Conservation (phyloP, 129 eudicot genomes). For the Pulicaria dysenterica region DNA sequence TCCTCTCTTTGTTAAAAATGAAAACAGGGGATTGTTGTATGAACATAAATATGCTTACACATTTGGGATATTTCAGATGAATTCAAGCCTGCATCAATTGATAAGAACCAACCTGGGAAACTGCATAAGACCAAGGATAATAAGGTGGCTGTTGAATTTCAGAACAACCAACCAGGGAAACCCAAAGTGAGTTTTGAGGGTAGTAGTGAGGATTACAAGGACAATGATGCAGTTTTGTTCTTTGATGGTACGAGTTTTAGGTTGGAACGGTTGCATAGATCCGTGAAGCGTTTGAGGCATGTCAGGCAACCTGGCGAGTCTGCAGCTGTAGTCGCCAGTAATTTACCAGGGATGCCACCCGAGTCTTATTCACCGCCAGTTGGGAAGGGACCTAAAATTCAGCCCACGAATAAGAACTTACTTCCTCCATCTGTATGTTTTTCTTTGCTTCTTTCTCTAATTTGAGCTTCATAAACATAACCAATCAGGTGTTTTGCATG, state of each 20-base stretch:
- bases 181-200: constrained; percentile 86
- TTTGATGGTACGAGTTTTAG: constrained; percentile 84
- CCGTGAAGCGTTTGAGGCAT: constrained; percentile 83
- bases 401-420: constrained; percentile 49
- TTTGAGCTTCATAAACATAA: background rate
- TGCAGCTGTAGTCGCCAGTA: constrained; percentile 44
- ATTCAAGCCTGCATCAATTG: constrained; percentile 93
- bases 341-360: constrained; percentile 32
- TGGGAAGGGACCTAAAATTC: constrained; percentile 52
- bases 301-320: constrained; percentile 79
- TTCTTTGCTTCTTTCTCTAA: background rate
- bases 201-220: constrained; percentile 84
- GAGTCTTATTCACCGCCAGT: constrained; percentile 64
- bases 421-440: constrained; percentile 59
- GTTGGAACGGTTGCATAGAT: constrained; percentile 87
- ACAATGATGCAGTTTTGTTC: constrained; percentile 94
- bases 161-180: constrained; percentile 80
- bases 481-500: background rate
- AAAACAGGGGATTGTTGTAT: background rate
- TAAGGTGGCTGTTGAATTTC: constrained; percentile 81
- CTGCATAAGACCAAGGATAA: constrained; percentile 83
- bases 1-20: background rate
- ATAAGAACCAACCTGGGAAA: constrained; percentile 77
- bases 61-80: constrained; percentile 56
- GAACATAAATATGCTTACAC: background rate